Conservation (phyloP, 2,329 filamentous ascomycete species). For the Chrysoporthe deuterocubensis region DNA sequence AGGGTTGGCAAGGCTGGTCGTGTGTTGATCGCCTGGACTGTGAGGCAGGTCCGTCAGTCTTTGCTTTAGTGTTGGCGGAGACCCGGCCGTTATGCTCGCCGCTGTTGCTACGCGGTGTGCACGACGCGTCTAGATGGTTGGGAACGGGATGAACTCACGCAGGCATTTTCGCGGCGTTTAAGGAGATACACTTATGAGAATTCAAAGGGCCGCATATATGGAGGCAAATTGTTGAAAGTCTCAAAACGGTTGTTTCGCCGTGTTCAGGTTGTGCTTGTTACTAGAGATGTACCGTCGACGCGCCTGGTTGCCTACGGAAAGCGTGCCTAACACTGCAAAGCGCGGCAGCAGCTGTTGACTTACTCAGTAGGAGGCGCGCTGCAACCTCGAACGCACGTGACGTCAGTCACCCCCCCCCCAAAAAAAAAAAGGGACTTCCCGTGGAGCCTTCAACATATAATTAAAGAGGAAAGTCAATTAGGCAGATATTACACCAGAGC, state of each 20-base stretch:
- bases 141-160: conserved; percentile 42
- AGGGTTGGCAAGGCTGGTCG: conserved; percentile 68
- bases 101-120: not conserved
- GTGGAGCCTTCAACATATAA: no score
- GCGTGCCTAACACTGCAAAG: conserved; percentile 13
- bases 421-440: no score
- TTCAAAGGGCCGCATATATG: not conserved
- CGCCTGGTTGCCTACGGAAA: conserved; percentile 18
- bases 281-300: conserved; percentile 19
- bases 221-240: not conserved
- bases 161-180: conserved; percentile 43
- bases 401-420: conserved; percentile 1
- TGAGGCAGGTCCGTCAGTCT: conserved; percentile 14
- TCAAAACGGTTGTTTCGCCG: not conserved
- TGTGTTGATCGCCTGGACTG: conserved; percentile 72
- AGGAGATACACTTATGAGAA: conserved; percentile 2
- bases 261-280: not conserved
- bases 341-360: not conserved
- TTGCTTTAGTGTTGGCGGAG: no score
- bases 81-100: not conserved
- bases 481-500: no score
- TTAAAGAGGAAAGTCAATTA: no score
- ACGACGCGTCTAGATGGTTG: conserved; percentile 20
- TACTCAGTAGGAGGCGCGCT: not conserved
- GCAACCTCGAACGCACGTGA: conserved; percentile 17